phyloP scores from a whole-genome alignment of 2,329 filamentous ascomycete species.

The Diaporthe citrichinensis region DNA sequence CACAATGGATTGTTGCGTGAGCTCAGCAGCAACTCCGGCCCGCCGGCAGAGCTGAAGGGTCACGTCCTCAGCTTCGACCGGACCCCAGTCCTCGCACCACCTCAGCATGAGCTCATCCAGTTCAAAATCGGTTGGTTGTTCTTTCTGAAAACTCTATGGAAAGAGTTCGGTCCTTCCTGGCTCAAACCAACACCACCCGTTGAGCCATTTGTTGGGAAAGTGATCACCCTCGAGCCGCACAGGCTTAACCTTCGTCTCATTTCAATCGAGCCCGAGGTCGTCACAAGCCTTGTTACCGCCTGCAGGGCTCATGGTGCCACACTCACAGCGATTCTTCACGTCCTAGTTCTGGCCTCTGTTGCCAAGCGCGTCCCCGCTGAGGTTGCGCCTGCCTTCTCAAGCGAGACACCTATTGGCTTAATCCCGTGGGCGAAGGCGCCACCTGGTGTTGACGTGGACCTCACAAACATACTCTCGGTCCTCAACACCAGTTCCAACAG shows the following conservation, averaged over 20 bases:
- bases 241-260: conserved; percentile 55
- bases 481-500: conserved; percentile 56
- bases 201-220: conserved; percentile 56
- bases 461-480: conserved; percentile 54
- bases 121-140: conserved; percentile 58
- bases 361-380: conserved; percentile 53
- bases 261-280: conserved; percentile 49
- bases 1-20: conserved; percentile 62
- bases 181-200: conserved; percentile 48
- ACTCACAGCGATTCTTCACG: conserved; percentile 65
- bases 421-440: conserved; percentile 53
- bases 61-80: conserved; percentile 51
- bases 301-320: conserved; percentile 60
- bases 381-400: conserved; percentile 52
- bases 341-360: conserved; percentile 59
- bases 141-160: conserved; percentile 58
- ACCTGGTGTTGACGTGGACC: conserved; percentile 47
- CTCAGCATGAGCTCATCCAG: conserved; percentile 58
- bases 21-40: conserved; percentile 50
- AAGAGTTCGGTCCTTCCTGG: conserved; percentile 55
- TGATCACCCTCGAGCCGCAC: conserved; percentile 54
- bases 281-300: conserved; percentile 52
- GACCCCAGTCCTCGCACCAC: conserved; percentile 51
- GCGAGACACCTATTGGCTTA: conserved; percentile 61
- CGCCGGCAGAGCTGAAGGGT: conserved; percentile 42